These are phyloP conservation scores for Sugiyamaella sp. DNA, from an alignment of 1,139 yeast species.

Conservation along the genomic window DNA sequence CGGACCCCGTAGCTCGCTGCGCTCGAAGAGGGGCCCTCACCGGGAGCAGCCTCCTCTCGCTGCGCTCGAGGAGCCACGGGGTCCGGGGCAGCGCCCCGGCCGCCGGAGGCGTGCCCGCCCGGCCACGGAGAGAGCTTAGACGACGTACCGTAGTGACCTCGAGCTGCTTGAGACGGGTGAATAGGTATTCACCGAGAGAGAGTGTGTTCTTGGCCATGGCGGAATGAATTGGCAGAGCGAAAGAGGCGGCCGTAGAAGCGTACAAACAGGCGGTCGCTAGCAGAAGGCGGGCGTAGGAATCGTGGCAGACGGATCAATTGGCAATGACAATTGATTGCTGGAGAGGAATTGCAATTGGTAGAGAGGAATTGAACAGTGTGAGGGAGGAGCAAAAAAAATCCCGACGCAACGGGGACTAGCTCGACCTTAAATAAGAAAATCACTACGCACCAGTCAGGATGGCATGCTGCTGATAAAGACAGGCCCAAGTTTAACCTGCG, in stretches of 20 bases:
- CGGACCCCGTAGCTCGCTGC: too few relatives aligned
- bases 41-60: too few relatives aligned
- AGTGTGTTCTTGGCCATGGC: slow-evolving; percentile 18
- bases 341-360: neutral
- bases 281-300: neutral
- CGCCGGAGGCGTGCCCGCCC: neutral
- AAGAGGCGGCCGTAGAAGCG: neutral
- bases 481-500: neutral
- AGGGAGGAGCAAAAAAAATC: neutral
- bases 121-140: neutral
- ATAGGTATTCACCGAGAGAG: slow-evolving; percentile 55
- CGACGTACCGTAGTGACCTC: slow-evolving; percentile 45
- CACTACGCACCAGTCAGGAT: neutral
- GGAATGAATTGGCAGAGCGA: neutral
- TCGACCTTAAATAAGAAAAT: neutral
- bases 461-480: neutral
- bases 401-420: neutral
- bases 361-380: neutral
- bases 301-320: neutral
- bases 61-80: neutral
- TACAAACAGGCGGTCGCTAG: too few relatives aligned
- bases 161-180: slow-evolving; percentile 52
- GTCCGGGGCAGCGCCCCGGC: neutral
- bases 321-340: neutral
- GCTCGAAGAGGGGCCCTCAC: too few relatives aligned